phyloP scores from a whole-genome alignment of 495 filamentous ascomycete species.

The Geopyxis carbonaria region DNA sequence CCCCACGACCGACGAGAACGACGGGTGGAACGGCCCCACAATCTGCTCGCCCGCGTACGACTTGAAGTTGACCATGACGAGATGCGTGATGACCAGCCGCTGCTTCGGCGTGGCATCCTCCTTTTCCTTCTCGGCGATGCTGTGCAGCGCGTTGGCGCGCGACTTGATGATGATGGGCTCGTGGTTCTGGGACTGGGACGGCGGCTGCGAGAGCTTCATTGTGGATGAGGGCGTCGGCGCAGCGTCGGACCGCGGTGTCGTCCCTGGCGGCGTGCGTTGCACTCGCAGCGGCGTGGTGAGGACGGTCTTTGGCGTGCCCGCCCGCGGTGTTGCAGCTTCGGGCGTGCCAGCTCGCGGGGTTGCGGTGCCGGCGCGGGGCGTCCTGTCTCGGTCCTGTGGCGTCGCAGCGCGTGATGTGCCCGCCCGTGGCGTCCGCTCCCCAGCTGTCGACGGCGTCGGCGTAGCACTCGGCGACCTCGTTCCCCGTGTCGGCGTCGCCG shows the following conservation, averaged over 20 bases:
- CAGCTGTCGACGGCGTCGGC: too few species aligned
- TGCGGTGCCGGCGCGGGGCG: too few species aligned
- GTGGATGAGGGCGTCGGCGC: background rate
- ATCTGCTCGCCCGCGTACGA: conserved; percentile 91
- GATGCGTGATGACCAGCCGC: conserved; percentile 76
- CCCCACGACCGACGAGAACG: conserved; percentile 96
- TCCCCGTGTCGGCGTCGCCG: background rate
- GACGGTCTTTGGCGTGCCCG: too few species aligned
- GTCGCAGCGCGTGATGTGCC: too few species aligned
- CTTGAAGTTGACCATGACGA: conserved; percentile 91
- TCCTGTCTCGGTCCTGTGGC: too few species aligned
- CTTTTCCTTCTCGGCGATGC: conserved; percentile 44
- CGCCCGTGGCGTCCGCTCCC: too few species aligned
- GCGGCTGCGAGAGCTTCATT: conserved; percentile 5
- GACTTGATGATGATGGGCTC: conserved; percentile 64
- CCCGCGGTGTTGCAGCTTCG: background rate
- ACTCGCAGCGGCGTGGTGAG: background rate
- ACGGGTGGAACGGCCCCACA: conserved; percentile 91
- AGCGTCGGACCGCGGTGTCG: background rate
- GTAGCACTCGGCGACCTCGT: background rate
- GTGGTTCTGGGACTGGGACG: conserved; percentile 12
- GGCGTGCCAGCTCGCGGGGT: background rate
- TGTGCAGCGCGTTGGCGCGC: conserved; percentile 44
- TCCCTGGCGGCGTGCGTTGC: background rate
- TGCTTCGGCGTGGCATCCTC: conserved; percentile 54